phyloP scores from a whole-genome alignment of 73 alveolate species.

The Uronychia binucleata region DNA sequence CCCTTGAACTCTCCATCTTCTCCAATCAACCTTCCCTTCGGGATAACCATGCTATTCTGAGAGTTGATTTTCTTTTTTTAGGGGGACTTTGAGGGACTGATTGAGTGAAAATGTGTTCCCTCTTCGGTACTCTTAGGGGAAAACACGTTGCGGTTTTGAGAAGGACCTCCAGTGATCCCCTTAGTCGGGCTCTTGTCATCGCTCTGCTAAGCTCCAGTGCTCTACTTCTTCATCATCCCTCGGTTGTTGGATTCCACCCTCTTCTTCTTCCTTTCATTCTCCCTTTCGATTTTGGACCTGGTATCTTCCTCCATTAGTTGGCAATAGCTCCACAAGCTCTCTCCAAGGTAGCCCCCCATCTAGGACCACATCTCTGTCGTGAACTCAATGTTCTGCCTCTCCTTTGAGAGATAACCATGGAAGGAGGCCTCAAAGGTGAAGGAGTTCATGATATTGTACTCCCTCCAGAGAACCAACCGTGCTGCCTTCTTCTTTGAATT shows the following conservation, averaged over 20 bases:
- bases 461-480: conserved; percentile 40
- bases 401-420: conserved; percentile 46
- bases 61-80: background rate
- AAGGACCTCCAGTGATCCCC: no score
- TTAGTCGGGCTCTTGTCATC: no score
- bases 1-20: background rate
- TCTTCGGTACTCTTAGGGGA: background rate
- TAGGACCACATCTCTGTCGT: conserved; percentile 27
- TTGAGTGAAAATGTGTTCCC: background rate
- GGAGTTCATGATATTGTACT: conserved; percentile 35
- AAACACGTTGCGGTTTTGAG: no score
- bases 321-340: conserved; percentile 34
- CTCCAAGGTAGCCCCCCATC: conserved; percentile 49
- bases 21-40: background rate
- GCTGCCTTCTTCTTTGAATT: conserved; percentile 51
- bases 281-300: conserved; percentile 13
- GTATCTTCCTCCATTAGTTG: conserved; percentile 52
- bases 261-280: conserved; percentile 2
- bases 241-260: conserved; percentile 11
- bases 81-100: background rate
- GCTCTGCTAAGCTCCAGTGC: no score
- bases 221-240: background rate
- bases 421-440: conserved; percentile 47
- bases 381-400: conserved; percentile 27
- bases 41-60: background rate